phyloP scores from a whole-genome alignment of 192 early-diverging fungal species.

The Linnemannia exigua region DNA sequence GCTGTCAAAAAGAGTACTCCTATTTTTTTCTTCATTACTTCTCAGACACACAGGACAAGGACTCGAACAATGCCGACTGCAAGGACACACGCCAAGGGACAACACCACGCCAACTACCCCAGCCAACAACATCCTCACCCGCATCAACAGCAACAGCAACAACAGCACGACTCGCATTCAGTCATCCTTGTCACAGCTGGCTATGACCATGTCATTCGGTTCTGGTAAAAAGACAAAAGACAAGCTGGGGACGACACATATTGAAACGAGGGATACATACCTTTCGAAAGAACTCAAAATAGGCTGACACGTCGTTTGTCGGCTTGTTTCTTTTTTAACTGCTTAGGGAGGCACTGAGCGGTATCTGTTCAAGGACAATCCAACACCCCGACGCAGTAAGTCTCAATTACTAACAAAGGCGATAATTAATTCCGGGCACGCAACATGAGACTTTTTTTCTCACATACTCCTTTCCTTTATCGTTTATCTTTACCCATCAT shows the following conservation, averaged over 20 bases:
- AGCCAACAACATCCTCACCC: slow-evolving; percentile 31
- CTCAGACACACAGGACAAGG: background rate
- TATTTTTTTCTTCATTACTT: too few species aligned
- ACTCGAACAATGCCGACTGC: slow-evolving; percentile 32
- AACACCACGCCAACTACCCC: slow-evolving; percentile 48
- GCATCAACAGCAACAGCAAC: slow-evolving; percentile 59
- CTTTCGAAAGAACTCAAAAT: background rate
- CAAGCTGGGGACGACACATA: too few species aligned
- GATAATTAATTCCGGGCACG: background rate
- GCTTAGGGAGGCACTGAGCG: slow-evolving; percentile 72
- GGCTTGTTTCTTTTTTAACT: background rate
- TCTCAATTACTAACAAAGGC: background rate
- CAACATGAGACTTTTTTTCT: background rate
- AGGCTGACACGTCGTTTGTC: background rate
- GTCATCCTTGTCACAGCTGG: slow-evolving; percentile 81
- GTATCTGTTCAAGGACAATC: slow-evolving; percentile 76
- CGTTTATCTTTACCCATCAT: too few species aligned
- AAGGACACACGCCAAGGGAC: slow-evolving; percentile 41
- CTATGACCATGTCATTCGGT: slow-evolving; percentile 82
- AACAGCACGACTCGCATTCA: slow-evolving; percentile 65
- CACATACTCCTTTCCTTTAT: too few species aligned
- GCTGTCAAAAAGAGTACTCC: background rate
- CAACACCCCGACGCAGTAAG: slow-evolving; percentile 86
- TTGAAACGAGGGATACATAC: too few species aligned
- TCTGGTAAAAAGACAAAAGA: too few species aligned